Evolutionary conservation across 2,329 filamentous ascomycete species (phyloP).

Genomic region (Hirsutella minnesotensis): DNA sequence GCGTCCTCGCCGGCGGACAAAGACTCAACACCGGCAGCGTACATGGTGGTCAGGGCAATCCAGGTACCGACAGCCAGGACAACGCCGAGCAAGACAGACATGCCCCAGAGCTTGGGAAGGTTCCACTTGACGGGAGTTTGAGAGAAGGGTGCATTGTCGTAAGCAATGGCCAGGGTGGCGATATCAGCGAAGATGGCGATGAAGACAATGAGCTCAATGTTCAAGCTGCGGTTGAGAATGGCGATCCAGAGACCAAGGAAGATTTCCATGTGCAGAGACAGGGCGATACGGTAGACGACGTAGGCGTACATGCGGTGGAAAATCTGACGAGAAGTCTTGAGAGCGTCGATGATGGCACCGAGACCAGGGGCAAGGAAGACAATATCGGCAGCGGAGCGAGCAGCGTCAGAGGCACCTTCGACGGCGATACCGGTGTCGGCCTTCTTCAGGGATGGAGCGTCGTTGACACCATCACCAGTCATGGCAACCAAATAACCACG

Average conservation of each 20-base stretch:
- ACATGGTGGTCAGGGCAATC: conserved; percentile 83
- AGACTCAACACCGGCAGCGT: conserved; percentile 45
- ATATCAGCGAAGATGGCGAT: conserved; percentile 93
- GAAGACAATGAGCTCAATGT: conserved; percentile 82
- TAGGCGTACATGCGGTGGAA: conserved; percentile 97
- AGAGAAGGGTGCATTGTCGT: conserved; percentile 84
- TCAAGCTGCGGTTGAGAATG: conserved; percentile 72
- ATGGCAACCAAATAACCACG: conserved; percentile 90
- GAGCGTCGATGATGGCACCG: conserved; percentile 81
- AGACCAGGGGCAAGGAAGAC: conserved; percentile 88
- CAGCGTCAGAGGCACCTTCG: conserved; percentile 82
- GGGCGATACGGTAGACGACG: conserved; percentile 86
- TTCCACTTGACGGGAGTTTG: conserved; percentile 90
- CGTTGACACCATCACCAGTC: conserved; percentile 94
- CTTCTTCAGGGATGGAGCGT: conserved; percentile 85
- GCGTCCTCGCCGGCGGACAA: no score
- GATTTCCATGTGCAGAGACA: conserved; percentile 84
- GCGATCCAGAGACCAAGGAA: conserved; percentile 88
- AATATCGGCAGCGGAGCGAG: conserved; percentile 83
- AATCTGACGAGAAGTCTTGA: conserved; percentile 88
- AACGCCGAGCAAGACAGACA: conserved; percentile 73
- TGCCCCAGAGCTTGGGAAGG: conserved; percentile 85
- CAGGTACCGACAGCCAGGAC: conserved; percentile 76
- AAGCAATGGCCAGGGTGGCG: conserved; percentile 82
- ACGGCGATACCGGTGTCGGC: conserved; percentile 95